phyloP scores from a whole-genome alignment of 768 basidiomycete genomes.

The Mycena amicta region DNA sequence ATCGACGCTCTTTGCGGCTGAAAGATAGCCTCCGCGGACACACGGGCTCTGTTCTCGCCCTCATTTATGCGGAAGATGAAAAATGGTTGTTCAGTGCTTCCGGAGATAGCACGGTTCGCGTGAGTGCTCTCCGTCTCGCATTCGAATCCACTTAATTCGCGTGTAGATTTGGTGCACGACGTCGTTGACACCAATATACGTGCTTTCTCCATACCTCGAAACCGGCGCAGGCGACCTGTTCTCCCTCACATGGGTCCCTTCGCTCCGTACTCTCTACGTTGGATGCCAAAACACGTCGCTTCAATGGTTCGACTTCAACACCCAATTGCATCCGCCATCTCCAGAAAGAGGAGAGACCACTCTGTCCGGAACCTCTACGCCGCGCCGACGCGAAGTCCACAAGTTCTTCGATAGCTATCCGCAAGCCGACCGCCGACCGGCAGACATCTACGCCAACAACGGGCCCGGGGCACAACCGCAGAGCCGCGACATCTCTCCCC shows the following conservation, averaged over 20 bases:
- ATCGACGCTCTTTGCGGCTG: constrained; percentile 68
- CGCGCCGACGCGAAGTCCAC: constrained; percentile 60
- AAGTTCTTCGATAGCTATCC: constrained; percentile 94
- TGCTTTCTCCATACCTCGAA: constrained; percentile 78
- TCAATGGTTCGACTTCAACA: constrained; percentile 77
- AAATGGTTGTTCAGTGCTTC: constrained; percentile 91
- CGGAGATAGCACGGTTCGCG: constrained; percentile 87
- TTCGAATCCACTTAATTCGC: constrained; percentile 6
- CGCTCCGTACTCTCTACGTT: constrained; percentile 72
- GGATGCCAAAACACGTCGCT: constrained; percentile 94
- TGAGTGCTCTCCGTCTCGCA: too few relatives aligned
- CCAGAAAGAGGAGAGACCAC: constrained; percentile 6
- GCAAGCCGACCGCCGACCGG: constrained; percentile 64
- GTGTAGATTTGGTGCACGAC: constrained; percentile 82
- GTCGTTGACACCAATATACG: constrained; percentile 64
- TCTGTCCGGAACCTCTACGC: constrained; percentile 44
- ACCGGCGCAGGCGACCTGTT: constrained; percentile 86
- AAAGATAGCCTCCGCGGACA: constrained; percentile 77
- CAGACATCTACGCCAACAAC: constrained; percentile 71
- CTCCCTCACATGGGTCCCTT: constrained; percentile 76
- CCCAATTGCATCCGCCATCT: constrained; percentile 16
- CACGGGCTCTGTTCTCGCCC: constrained; percentile 78
- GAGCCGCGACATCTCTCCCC: constrained; percentile 34
- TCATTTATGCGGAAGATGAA: constrained; percentile 75
- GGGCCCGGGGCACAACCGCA: constrained; percentile 33